Evolutionary conservation across 2,329 filamentous ascomycete genomes (phyloP).

Genomic region (Ophiostoma fasciatum): DNA sequence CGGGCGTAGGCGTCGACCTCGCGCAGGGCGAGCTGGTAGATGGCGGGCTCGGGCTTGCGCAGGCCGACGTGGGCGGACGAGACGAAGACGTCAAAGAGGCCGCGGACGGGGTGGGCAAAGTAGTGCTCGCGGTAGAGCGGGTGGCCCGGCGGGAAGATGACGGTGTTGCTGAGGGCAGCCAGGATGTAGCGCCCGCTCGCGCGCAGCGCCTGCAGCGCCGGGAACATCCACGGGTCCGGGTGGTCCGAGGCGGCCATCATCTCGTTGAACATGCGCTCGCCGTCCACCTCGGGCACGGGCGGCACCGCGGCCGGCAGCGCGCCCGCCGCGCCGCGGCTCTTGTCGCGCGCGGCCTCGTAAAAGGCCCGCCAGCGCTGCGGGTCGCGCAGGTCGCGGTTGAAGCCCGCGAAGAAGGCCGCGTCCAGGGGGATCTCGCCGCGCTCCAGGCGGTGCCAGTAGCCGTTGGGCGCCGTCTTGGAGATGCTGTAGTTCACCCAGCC

Average conservation of each 20-base stretch:
- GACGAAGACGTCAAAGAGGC: constrained; percentile 74
- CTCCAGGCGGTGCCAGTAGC: constrained; percentile 81
- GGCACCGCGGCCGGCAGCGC: constrained; percentile 31
- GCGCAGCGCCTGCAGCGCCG: constrained; percentile 57
- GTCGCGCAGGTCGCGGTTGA: constrained; percentile 58
- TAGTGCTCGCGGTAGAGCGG: constrained; percentile 42
- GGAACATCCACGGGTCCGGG: constrained; percentile 79
- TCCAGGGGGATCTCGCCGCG: constrained; percentile 68
- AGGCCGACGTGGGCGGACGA: constrained; percentile 76
- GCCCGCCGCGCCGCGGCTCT: constrained; percentile 4
- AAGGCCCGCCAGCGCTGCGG: constrained; percentile 55
- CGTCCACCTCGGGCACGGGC: constrained; percentile 58
- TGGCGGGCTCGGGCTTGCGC: constrained; percentile 70
- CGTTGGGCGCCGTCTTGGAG: constrained; percentile 58
- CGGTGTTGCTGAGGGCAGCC: constrained; percentile 78
- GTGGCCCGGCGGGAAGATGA: constrained; percentile 68
- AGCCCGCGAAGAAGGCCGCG: constrained; percentile 57
- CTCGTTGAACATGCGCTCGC: constrained; percentile 66
- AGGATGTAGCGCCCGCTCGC: constrained; percentile 52
- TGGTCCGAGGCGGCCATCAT: constrained; percentile 67
- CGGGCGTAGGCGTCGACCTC: constrained; percentile 47
- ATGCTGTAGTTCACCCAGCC: constrained; percentile 92
- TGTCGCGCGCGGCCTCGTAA: constrained; percentile 24
- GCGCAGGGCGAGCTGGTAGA: constrained; percentile 61
- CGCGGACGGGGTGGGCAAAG: constrained; percentile 41